These are phyloP conservation scores for Diaporthe sp. DNA, from an alignment of 2,329 filamentous ascomycete species.

Conservation along the genomic window DNA sequence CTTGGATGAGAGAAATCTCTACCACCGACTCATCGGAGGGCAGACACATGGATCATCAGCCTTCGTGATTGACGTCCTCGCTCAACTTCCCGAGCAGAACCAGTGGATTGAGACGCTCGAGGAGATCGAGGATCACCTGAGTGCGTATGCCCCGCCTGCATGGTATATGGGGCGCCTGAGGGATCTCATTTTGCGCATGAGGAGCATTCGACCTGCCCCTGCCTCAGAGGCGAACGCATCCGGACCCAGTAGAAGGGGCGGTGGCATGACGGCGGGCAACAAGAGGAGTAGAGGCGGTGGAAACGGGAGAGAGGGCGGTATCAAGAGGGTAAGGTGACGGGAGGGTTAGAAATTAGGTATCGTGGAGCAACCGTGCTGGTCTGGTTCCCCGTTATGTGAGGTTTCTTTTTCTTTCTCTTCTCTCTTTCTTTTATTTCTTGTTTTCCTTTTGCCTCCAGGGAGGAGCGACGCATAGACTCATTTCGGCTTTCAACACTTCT, in stretches of 20 bases:
- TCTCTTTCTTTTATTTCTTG: no score
- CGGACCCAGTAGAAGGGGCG: conserved; percentile 17
- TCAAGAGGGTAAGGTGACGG: conserved; percentile 36
- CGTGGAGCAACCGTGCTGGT: not conserved
- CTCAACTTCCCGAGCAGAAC: conserved; percentile 57
- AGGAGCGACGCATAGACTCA: not conserved
- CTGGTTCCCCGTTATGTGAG: not conserved
- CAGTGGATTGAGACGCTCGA: conserved; percentile 56
- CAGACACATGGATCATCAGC: conserved; percentile 51
- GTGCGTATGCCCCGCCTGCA: conserved; percentile 43
- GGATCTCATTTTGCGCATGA: conserved; percentile 46
- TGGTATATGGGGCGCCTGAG: conserved; percentile 48
- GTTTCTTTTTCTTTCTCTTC: not conserved
- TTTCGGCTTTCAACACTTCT: not conserved
- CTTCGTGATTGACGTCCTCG: conserved; percentile 61
- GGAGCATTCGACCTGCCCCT: conserved; percentile 38
- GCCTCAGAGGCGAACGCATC: not conserved
- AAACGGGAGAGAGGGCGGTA: conserved; percentile 35
- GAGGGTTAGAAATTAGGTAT: not conserved
- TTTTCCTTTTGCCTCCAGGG: not conserved
- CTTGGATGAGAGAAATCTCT: conserved; percentile 60
- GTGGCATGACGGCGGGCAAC: conserved; percentile 13
- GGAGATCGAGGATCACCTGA: conserved; percentile 48
- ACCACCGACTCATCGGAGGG: conserved; percentile 61
- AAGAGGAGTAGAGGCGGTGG: conserved; percentile 34